Conservation (phyloP, 306 rosid species). For the Gillenia trifoliata region DNA sequence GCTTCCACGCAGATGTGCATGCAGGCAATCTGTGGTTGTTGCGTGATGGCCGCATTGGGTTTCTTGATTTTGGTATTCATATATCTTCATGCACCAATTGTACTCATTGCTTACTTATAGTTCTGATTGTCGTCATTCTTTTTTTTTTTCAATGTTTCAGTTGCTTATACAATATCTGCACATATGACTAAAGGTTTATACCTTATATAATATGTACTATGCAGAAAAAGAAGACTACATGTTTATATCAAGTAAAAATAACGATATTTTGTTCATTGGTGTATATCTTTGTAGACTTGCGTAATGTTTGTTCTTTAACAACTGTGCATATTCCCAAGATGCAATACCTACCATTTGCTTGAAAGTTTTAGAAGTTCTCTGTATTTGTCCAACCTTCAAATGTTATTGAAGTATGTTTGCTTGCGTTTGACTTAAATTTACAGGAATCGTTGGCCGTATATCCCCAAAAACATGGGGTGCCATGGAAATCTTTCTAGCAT, state of each 20-base stretch:
- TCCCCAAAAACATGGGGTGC: conserved; percentile 95
- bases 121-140: conserved; percentile 2
- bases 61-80: conserved; percentile 89
- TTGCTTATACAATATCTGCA: background rate
- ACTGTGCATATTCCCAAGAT: background rate
- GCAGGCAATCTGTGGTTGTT: conserved; percentile 95
- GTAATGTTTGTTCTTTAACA: background rate
- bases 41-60: conserved; percentile 94
- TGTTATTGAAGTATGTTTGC: background rate
- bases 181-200: background rate
- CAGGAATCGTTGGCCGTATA: conserved; percentile 95
- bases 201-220: background rate
- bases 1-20: conserved; percentile 97
- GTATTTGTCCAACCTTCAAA: background rate
- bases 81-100: background rate
- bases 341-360: background rate
- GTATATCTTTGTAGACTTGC: background rate
- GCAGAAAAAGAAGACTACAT: background rate
- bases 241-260: background rate
- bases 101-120: background rate
- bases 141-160: background rate
- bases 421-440: conserved; percentile 8
- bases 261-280: too few relatives aligned
- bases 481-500: conserved; percentile 86
- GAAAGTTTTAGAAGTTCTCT: background rate